These are phyloP conservation scores for Trichosporon asahii DNA, from an alignment of 1,284 basidiomycete species.

Conservation along the genomic window DNA sequence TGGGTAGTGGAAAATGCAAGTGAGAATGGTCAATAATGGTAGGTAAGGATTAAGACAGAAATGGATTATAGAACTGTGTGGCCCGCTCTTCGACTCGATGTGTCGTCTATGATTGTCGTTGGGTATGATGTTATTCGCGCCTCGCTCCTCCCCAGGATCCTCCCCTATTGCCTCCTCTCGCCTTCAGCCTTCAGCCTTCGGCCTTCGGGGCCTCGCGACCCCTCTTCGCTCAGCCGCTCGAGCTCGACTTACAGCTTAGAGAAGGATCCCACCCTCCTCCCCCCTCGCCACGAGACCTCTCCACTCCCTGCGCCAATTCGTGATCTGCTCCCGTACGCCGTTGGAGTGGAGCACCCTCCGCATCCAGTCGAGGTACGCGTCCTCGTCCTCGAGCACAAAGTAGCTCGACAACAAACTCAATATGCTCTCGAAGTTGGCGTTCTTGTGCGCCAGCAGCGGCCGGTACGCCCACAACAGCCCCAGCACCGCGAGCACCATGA, in stretches of 20 bases:
- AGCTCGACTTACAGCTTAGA: conserved; percentile 15
- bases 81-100: too few relatives aligned
- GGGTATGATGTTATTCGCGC: too few relatives aligned
- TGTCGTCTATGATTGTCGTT: too few relatives aligned
- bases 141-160: too few relatives aligned
- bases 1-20: too few relatives aligned
- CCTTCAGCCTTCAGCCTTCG: too few relatives aligned
- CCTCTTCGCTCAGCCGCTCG: neutral
- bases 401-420: conserved; percentile 83
- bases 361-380: conserved; percentile 75
- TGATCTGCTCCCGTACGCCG: conserved; percentile 67
- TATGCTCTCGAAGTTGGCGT: conserved; percentile 85
- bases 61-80: too few relatives aligned
- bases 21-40: too few relatives aligned
- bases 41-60: too few relatives aligned
- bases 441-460: conserved; percentile 11
- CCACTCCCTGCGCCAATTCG: conserved; percentile 53
- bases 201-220: neutral
- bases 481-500: conserved; percentile 77
- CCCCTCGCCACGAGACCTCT: conserved; percentile 33
- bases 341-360: conserved; percentile 66
- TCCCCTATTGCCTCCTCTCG: too few relatives aligned
- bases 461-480: conserved; percentile 82
- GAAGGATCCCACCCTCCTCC: conserved; percentile 33
- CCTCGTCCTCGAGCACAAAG: conserved; percentile 84